Conservation (phyloP, 2,329 filamentous ascomycete genomes). For the Biscogniauxia marginata region DNA sequence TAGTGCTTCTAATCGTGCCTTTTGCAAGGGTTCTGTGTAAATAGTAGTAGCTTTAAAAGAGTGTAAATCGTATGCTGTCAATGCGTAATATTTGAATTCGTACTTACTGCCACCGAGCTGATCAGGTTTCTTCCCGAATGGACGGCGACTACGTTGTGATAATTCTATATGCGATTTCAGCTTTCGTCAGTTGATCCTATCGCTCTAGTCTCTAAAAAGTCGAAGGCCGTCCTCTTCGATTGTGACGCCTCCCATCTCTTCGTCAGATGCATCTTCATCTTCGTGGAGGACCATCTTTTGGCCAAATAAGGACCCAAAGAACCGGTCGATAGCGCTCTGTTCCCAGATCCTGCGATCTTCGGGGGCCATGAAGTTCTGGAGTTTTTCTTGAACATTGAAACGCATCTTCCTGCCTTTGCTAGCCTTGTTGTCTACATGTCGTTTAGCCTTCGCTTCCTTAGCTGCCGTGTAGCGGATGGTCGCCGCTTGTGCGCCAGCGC, state of each 20-base stretch:
- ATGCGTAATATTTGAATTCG: neutral
- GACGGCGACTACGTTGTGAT: neutral
- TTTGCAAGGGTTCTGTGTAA: neutral
- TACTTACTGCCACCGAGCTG: neutral
- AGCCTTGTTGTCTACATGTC: conserved; percentile 86
- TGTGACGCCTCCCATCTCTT: conserved; percentile 48
- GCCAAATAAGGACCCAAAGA: conserved; percentile 75
- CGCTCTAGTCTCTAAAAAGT: conserved; percentile 43
- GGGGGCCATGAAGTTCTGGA: conserved; percentile 97
- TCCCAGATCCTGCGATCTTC: conserved; percentile 83
- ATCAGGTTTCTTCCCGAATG: neutral
- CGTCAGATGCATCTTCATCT: conserved; percentile 45
- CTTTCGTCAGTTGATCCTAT: neutral
- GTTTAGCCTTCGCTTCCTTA: conserved; percentile 76
- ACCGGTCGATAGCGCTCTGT: conserved; percentile 70
- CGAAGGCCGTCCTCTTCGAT: conserved; percentile 54
- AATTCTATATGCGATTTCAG: neutral
- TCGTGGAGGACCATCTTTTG: conserved; percentile 67
- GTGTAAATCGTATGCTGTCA: neutral
- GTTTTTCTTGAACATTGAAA: conserved; percentile 93
- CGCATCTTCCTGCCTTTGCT: conserved; percentile 93
- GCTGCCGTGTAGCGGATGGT: conserved; percentile 65
- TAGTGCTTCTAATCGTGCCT: too few species aligned
- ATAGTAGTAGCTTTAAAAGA: neutral
- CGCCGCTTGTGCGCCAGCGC: conserved; percentile 44